A percentile compares a stretch with the other conserved stretches of the same genome.
Evolutionary conservation across 108 stramenopile species (phyloP).

Genomic region (Pseudonitzschia pungens): DNA sequence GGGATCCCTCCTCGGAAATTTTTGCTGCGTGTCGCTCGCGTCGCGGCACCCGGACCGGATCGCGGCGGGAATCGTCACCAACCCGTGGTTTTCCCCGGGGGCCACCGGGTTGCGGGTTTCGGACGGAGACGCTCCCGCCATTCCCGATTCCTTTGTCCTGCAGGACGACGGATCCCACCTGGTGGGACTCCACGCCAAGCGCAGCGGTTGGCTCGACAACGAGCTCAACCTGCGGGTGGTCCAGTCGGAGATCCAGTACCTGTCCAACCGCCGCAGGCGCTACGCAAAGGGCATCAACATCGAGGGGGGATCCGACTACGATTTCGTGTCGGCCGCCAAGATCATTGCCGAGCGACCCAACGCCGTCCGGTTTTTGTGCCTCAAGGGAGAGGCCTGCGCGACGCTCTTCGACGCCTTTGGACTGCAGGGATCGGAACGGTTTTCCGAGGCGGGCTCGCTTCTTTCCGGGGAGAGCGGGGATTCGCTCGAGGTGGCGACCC

Average conservation of each 20-base stretch:
- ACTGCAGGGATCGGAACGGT: conserved; percentile 22
- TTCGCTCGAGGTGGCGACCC: conserved; percentile 22
- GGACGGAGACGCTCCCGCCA: not conserved
- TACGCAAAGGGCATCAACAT: conserved; percentile 18
- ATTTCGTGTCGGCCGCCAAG: conserved; percentile 14
- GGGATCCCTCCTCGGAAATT: conserved; percentile 26
- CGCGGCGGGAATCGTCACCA: conserved; percentile 20
- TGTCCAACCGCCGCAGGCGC: conserved; percentile 26
- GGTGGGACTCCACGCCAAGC: conserved; percentile 24
- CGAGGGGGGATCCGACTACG: conserved; percentile 14
- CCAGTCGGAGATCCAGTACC: conserved; percentile 23
- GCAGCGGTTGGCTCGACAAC: conserved; percentile 18
- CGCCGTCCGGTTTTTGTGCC: conserved; percentile 15
- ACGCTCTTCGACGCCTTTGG: conserved; percentile 18
- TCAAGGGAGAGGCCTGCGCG: conserved; percentile 18
- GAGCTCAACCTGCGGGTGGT: conserved; percentile 37
- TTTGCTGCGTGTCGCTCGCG: conserved; percentile 32
- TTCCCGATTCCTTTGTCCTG: conserved; percentile 15
- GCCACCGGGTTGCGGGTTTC: not conserved
- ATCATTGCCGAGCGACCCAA: not conserved
- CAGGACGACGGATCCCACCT: conserved; percentile 34
- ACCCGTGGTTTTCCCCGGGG: conserved; percentile 25
- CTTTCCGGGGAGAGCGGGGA: not conserved
- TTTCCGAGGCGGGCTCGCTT: conserved; percentile 15
- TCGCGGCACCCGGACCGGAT: conserved; percentile 38